A percentile compares a stretch with the other conserved stretches of the same genome.
Evolutionary conservation across 1,284 basidiomycete genomes (phyloP).

Genomic region (Ceratobasidium sp.): DNA sequence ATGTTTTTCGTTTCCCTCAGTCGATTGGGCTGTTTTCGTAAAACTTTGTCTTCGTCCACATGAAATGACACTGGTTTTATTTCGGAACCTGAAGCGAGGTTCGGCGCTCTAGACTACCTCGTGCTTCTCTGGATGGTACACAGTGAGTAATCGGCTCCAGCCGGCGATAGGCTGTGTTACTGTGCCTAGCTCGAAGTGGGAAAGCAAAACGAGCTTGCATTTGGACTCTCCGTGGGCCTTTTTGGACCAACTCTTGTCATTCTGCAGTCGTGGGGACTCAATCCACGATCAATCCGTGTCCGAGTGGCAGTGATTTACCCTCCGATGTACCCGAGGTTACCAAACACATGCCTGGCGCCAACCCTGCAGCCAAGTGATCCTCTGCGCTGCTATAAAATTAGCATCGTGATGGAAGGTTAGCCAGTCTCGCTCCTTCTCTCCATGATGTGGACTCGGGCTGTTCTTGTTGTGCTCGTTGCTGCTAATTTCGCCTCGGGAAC

Average conservation of each 20-base stretch:
- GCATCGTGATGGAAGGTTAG: neutral
- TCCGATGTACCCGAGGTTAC: neutral
- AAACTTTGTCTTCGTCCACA: neutral
- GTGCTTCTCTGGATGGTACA: no score
- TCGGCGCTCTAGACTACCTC: no score
- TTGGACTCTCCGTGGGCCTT: neutral
- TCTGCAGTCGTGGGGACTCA: slow-evolving; percentile 22
- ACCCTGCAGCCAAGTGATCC: slow-evolving; percentile 4
- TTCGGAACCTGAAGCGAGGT: neutral
- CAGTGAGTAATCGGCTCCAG: neutral
- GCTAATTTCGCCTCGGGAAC: slow-evolving; percentile 1
- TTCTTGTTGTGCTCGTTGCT: slow-evolving; percentile 13
- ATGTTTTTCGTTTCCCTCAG: slow-evolving; percentile 49
- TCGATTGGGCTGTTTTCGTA: slow-evolving; percentile 40
- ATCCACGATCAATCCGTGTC: slow-evolving; percentile 24
- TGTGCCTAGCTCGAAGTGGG: neutral
- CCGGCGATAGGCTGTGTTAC: slow-evolving; percentile 1
- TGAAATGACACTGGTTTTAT: neutral
- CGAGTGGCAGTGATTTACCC: slow-evolving; percentile 14
- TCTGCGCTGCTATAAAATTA: slow-evolving; percentile 8
- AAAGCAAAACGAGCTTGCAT: neutral
- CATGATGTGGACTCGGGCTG: slow-evolving; percentile 29
- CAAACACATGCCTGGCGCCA: neutral
- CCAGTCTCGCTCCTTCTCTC: neutral
- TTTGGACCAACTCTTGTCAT: neutral